Percentiles rank a stretch among this genome's conserved stretches.
Evolutionary conservation across 2,329 filamentous ascomycete genomes (phyloP).

Genomic region (Coniella lustricola): DNA sequence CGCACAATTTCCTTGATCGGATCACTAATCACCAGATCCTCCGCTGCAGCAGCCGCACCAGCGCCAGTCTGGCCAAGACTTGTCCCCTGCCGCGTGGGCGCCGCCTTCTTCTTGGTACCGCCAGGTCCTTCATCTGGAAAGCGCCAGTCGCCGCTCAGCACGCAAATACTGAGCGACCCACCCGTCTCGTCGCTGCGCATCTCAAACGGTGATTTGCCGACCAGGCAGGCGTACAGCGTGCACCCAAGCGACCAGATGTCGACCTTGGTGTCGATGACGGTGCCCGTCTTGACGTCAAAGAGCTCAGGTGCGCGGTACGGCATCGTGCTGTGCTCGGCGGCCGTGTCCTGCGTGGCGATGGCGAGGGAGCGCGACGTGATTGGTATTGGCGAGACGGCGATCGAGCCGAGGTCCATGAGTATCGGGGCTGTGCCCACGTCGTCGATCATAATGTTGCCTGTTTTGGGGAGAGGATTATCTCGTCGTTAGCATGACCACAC

Average conservation of each 20-base stretch:
- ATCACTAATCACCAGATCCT: conserved; percentile 62
- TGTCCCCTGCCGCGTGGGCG: conserved; percentile 22
- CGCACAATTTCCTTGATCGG: conserved; percentile 81
- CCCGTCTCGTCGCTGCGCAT: conserved; percentile 93
- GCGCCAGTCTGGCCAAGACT: conserved; percentile 22
- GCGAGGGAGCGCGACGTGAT: conserved; percentile 88
- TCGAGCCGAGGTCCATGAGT: conserved; percentile 93
- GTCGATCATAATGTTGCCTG: conserved; percentile 95
- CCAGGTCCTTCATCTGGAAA: conserved; percentile 81
- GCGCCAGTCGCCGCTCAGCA: conserved; percentile 89
- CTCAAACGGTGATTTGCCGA: conserved; percentile 96
- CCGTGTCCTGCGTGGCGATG: conserved; percentile 86
- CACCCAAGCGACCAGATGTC: conserved; percentile 98
- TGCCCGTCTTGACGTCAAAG: conserved; percentile 93
- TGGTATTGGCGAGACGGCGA: conserved; percentile 77
- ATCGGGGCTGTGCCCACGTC: conserved; percentile 84
- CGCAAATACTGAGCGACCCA: conserved; percentile 85
- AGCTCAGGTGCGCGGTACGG: conserved; percentile 95
- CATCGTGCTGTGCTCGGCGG: conserved; percentile 97
- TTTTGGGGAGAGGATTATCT: no score
- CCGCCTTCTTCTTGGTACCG: conserved; percentile 39
- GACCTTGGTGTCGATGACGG: conserved; percentile 88
- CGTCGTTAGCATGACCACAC: no score
- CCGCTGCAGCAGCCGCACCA: conserved; percentile 25
- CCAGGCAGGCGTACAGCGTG: conserved; percentile 93